These are phyloP conservation scores for Colletotrichum liaoningense DNA, from an alignment of 2,329 filamentous ascomycete genomes.

Conservation along the genomic window DNA sequence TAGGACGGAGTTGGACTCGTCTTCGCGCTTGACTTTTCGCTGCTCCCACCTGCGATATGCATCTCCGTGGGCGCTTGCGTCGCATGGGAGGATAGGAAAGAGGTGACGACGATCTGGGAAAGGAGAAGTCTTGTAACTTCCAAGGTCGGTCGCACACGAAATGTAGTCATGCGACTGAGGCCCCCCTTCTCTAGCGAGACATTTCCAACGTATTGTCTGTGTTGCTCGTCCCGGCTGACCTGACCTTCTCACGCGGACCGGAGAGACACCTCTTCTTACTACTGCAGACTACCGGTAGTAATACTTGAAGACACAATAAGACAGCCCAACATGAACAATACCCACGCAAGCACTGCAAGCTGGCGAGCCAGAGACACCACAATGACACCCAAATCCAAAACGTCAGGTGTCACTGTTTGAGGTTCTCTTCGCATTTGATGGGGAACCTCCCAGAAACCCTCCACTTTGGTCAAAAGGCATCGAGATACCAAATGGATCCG, in stretches of 20 bases:
- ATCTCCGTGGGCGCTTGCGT: background rate
- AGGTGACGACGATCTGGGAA: no score
- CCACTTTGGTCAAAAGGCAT: background rate
- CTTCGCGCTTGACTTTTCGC: background rate
- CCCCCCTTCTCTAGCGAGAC: background rate
- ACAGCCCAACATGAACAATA: background rate
- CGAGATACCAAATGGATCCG: background rate
- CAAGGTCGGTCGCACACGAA: background rate
- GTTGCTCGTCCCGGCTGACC: background rate
- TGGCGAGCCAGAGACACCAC: background rate
- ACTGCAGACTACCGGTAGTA: background rate
- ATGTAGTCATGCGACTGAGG: background rate
- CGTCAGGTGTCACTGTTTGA: constrained; percentile 20
- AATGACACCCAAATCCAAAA: background rate
- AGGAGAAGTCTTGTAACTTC: no score
- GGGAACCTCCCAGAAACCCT: background rate
- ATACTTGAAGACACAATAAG: no score
- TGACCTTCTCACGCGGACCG: background rate
- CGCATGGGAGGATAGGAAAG: background rate
- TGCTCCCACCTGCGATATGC: background rate
- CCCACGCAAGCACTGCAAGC: background rate
- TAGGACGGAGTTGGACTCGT: background rate
- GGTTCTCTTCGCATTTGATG: background rate
- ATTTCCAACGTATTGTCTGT: background rate
- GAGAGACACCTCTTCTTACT: background rate